These are phyloP conservation scores for Corynascus novoguineensis DNA, from an alignment of 495 filamentous ascomycete species.

Conservation along the genomic window DNA sequence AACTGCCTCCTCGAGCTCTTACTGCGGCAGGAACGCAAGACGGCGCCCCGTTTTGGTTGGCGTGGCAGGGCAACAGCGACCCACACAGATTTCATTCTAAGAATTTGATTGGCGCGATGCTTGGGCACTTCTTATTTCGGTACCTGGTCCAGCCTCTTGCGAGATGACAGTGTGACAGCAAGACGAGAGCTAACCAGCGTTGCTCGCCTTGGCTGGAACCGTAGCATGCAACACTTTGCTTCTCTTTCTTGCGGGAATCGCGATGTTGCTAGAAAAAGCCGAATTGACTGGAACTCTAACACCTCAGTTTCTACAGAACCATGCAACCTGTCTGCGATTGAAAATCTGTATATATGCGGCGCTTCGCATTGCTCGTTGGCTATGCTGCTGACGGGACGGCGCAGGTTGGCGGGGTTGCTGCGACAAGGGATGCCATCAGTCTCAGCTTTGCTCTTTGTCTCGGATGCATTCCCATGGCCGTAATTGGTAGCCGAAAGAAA, in stretches of 20 bases:
- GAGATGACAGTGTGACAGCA: slow-evolving; percentile 27
- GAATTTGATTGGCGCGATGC: slow-evolving; percentile 13
- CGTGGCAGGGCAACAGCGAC: slow-evolving; percentile 18
- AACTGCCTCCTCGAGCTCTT: slow-evolving; percentile 14
- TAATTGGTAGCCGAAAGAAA: not conserved
- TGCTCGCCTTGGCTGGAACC: not conserved
- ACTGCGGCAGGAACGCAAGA: slow-evolving; percentile 31
- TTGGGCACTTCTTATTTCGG: slow-evolving; percentile 15
- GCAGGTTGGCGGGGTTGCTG: not conserved
- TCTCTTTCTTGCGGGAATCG: too few relatives aligned
- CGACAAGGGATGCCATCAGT: not conserved
- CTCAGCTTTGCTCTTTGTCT: not conserved
- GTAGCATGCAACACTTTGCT: slow-evolving; percentile 1
- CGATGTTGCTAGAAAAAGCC: too few relatives aligned
- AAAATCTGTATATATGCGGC: not conserved
- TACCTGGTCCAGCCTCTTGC: slow-evolving; percentile 23
- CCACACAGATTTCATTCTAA: slow-evolving; percentile 13
- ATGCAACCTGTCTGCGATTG: too few relatives aligned
- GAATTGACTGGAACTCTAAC: too few relatives aligned
- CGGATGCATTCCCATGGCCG: not conserved
- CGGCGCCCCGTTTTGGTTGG: slow-evolving; percentile 19
- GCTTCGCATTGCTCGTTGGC: not conserved
- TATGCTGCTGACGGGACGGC: slow-evolving; percentile 1
- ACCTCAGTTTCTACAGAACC: too few relatives aligned
- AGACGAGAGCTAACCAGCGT: slow-evolving; percentile 16